These are phyloP conservation scores for Mycena rosella DNA, from an alignment of 768 basidiomycete genomes.

Conservation along the genomic window DNA sequence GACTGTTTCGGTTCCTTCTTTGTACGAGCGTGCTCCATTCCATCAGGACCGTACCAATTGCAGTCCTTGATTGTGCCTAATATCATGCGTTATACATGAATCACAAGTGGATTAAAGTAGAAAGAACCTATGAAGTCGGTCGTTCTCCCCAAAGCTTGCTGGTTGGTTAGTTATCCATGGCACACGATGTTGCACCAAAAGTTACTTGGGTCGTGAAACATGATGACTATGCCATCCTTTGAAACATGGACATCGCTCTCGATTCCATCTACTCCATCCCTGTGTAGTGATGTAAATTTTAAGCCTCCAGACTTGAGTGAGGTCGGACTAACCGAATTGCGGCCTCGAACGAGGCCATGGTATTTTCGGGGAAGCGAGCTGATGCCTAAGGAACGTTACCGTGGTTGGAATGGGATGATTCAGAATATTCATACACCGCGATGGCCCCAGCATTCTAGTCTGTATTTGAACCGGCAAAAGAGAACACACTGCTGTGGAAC, in stretches of 20 bases:
- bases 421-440: constrained; percentile 41
- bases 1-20: constrained; percentile 69
- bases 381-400: constrained; percentile 61
- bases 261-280: constrained; percentile 34
- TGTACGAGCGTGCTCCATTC: constrained; percentile 72
- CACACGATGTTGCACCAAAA: constrained; percentile 24
- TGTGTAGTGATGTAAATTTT: neutral
- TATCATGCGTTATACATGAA: neutral
- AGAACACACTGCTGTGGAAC: neutral
- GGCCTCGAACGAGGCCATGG: constrained; percentile 77
- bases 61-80: constrained; percentile 63
- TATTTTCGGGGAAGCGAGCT: constrained; percentile 77
- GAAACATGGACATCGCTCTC: constrained; percentile 76
- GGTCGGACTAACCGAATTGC: constrained; percentile 64
- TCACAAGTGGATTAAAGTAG: neutral
- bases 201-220: constrained; percentile 80
- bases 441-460: constrained; percentile 60
- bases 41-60: constrained; percentile 59
- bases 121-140: constrained; percentile 61
- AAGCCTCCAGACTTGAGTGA: neutral
- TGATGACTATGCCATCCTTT: constrained; percentile 70
- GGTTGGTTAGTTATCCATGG: constrained; percentile 26
- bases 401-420: neutral
- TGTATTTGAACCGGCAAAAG: constrained; percentile 4
- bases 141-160: constrained; percentile 66